Percentiles rank a stretch among this genome's conserved stretches.
These are phyloP conservation scores for Vigna hirtella DNA, from an alignment of 306 rosid genomes.

Conservation along the genomic window DNA sequence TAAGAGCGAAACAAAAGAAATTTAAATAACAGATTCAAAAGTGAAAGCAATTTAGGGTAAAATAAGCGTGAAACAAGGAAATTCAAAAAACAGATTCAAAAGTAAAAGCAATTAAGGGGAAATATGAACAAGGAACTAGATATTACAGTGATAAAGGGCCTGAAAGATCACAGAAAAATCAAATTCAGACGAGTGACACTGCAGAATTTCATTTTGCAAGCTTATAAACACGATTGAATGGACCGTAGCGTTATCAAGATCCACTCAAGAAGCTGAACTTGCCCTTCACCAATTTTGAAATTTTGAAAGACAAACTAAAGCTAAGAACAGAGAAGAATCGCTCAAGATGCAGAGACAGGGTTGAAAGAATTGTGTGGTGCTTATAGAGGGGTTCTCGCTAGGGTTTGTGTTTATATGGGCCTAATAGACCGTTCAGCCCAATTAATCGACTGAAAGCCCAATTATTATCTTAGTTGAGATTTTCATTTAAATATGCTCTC, in stretches of 20 bases:
- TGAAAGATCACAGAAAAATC: slow-evolving; percentile 56
- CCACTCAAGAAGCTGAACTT: slow-evolving; percentile 84
- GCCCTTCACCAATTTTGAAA: slow-evolving; percentile 30
- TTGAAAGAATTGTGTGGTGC: no score
- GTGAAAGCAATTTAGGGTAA: no score
- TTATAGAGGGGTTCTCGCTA: background rate
- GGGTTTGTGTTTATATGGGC: slow-evolving; percentile 9
- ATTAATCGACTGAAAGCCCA: background rate
- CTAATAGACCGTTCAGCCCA: background rate
- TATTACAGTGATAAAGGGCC: slow-evolving; percentile 74
- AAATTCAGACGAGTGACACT: slow-evolving; percentile 81
- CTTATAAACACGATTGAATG: slow-evolving; percentile 47
- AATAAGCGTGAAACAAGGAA: background rate
- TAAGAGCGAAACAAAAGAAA: no score
- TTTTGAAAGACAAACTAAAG: background rate
- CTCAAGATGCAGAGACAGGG: background rate
- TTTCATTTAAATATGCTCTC: no score
- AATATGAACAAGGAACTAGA: background rate
- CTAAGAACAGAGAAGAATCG: background rate
- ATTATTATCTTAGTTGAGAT: background rate
- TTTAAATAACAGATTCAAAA: no score
- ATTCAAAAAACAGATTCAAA: background rate
- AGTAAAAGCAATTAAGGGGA: no score
- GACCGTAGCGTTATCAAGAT: slow-evolving; percentile 34
- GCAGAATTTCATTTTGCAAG: slow-evolving; percentile 68